phyloP scores from a whole-genome alignment of 2,329 filamentous ascomycete genomes.

The Paracoccidioides lutzii region DNA sequence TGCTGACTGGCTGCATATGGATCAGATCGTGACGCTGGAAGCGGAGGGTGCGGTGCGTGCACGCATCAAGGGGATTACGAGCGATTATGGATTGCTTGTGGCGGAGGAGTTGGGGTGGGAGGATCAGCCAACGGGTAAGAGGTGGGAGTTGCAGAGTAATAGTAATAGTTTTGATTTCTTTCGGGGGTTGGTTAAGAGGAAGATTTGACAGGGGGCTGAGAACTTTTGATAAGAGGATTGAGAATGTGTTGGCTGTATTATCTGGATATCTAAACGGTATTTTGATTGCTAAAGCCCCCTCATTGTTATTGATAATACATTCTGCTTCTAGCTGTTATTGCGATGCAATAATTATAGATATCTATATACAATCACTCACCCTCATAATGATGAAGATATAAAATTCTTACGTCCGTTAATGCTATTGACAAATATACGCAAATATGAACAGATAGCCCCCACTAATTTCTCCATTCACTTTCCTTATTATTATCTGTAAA shows the following conservation, averaged over 20 bases:
- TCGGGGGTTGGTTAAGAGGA: constrained; percentile 70
- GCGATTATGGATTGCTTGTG: constrained; percentile 77
- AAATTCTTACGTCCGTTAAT: too few species aligned
- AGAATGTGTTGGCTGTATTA: background rate
- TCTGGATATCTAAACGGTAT: background rate
- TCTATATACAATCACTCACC: background rate
- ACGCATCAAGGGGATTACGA: constrained; percentile 71
- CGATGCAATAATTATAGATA: background rate
- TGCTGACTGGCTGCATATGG: constrained; percentile 69
- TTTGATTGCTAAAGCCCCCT: background rate
- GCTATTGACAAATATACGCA: background rate
- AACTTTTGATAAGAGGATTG: background rate
- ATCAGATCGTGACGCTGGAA: constrained; percentile 64
- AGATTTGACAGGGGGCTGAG: constrained; percentile 40
- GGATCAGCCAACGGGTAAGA: constrained; percentile 60
- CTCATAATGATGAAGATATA: too few species aligned
- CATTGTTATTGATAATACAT: too few species aligned
- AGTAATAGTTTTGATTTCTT: constrained; percentile 99
- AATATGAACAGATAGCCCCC: background rate
- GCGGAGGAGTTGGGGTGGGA: constrained; percentile 69
- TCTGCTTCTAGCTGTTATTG: too few species aligned
- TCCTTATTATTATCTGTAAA: too few species aligned
- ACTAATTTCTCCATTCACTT: too few species aligned
- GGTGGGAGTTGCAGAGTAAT: constrained; percentile 82
- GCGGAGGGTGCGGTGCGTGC: constrained; percentile 63